Evolutionary conservation across 768 basidiomycete genomes (phyloP), one percentile per base, ranked within the genome.

Genomic region (Pulveroboletus sp.): DNA sequence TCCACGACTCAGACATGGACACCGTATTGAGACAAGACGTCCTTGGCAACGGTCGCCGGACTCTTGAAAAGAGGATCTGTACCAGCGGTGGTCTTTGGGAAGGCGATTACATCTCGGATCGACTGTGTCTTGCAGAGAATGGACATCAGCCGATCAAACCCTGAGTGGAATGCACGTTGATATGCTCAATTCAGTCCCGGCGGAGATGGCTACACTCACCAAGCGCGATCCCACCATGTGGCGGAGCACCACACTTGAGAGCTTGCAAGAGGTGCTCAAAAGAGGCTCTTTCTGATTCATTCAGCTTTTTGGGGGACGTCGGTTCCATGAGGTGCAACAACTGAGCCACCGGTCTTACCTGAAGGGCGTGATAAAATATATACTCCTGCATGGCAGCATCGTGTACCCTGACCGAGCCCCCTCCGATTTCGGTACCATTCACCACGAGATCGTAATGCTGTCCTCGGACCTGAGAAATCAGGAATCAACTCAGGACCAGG

Each of bases 371-470:
- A 43, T 68, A 66, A 54, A 95, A 85, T 54, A 95, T 82, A 67
- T 83, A 76, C 55, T 93, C 86, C 64, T 96, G 93, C 81, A 96
- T 85, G 39, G 62, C 67, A 7, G 88, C 82, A 68, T 95, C 92
- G 63, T 97, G 93, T 21, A 97, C 80, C 61, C 93, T 83, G 53
- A 97, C 93, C 36, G 89, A 92, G 26, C 93, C 93, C 26, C 93
- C 93, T 8, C 92, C 93, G 56, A 97, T 88, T 73, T 97, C 93
- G 50, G 86, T 81, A 6, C 93, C 93, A 67, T 97, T 93, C 55
- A 97, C 67, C 27, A 97, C 93, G 38, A 97, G 82, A 72, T 97
- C 93, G 63, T 96, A 97, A 68, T 97, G 93, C 64, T 97, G 93
- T 15, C 93, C 93, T 46, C 93, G 83, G 59, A 94, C 86, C 86